Conservation (phyloP, 345 rosid genomes). For the Trapa bicornis region DNA sequence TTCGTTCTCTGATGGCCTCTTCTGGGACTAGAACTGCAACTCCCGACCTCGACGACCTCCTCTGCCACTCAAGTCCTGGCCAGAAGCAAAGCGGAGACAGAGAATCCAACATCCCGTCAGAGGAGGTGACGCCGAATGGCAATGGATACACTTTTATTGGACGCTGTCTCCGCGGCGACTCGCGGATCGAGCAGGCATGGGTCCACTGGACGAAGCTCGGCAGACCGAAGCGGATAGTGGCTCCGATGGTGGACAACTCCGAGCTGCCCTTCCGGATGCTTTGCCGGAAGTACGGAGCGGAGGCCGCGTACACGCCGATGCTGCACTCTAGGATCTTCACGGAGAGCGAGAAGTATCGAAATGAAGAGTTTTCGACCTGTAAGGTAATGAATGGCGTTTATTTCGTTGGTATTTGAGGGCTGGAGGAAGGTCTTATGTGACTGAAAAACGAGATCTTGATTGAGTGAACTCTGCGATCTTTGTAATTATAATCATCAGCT, state of each 20-base stretch:
- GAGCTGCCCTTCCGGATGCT: slow-evolving; percentile 96
- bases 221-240: slow-evolving; percentile 64
- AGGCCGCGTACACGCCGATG: slow-evolving; percentile 92
- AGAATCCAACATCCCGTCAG: slow-evolving; percentile 7
- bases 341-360: slow-evolving; percentile 68
- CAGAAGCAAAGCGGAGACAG: slow-evolving; percentile 4
- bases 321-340: slow-evolving; percentile 78
- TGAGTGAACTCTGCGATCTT: not conserved
- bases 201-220: slow-evolving; percentile 73
- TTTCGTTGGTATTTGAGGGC: not conserved
- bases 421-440: not conserved
- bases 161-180: slow-evolving; percentile 25
- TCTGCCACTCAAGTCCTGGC: slow-evolving; percentile 18
- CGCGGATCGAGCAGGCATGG: slow-evolving; percentile 62
- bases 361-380: slow-evolving; percentile 76
- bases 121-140: slow-evolving; percentile 7
- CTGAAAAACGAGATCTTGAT: not conserved
- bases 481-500: too few relatives aligned
- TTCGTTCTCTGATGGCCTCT: slow-evolving; percentile 27
- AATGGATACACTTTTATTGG: slow-evolving; percentile 14
- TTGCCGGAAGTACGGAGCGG: slow-evolving; percentile 81
- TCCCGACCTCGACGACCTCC: slow-evolving; percentile 20
- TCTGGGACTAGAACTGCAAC: slow-evolving; percentile 3
- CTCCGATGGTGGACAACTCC: slow-evolving; percentile 97
- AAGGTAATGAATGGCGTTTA: slow-evolving; percentile 25